Conservation (phyloP, 371 early-diverging fungal genomes). For the Lichtheimia hyalospora region DNA sequence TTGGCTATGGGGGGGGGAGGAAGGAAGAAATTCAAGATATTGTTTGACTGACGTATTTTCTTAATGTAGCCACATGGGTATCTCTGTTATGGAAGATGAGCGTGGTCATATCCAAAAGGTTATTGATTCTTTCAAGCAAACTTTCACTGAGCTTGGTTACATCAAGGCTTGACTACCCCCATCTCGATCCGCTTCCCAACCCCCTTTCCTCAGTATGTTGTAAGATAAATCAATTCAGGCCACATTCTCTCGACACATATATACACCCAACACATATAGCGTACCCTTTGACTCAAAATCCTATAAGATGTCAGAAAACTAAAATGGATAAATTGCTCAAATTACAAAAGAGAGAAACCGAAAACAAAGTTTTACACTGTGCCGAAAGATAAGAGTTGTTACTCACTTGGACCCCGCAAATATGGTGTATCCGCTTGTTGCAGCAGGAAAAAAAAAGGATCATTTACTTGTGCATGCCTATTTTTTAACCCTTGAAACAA, state of each 20-base stretch:
- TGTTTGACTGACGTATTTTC: not conserved
- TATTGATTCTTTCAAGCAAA: conserved; percentile 66
- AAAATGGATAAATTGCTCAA: no score
- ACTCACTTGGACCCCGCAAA: not conserved
- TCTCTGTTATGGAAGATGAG: conserved; percentile 77
- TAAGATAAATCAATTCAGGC: no score
- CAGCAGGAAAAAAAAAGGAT: not conserved
- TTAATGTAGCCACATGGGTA: conserved; percentile 81
- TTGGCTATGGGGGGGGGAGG: no score
- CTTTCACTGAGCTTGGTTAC: conserved; percentile 69
- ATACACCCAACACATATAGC: no score
- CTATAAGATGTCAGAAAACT: no score
- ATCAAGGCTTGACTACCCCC: conserved; percentile 11
- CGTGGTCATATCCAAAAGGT: conserved; percentile 76
- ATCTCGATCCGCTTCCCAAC: not conserved
- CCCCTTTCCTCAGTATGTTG: no score
- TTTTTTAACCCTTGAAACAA: conserved; percentile 3
- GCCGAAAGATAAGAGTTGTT: no score
- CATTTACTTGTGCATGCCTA: not conserved
- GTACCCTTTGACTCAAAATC: no score
- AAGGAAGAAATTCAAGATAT: not conserved
- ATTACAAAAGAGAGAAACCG: no score
- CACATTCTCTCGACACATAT: no score
- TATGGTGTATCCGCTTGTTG: not conserved
- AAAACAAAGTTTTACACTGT: no score